Percentiles rank a stretch among this genome's conserved stretches.
phyloP scores from a whole-genome alignment of 352 stramenopile genomes.

The Phytophthora sp. region DNA sequence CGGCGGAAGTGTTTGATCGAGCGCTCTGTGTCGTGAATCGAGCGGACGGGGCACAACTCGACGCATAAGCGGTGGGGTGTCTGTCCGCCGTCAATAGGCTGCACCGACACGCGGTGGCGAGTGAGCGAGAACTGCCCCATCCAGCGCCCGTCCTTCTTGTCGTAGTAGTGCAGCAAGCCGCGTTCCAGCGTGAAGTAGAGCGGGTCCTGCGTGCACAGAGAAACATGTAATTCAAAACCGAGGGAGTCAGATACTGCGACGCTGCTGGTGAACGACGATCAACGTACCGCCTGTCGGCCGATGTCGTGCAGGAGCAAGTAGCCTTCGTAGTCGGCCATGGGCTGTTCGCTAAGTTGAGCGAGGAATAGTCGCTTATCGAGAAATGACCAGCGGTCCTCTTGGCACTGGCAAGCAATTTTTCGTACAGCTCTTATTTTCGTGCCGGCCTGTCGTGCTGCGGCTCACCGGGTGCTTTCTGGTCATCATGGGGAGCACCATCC shows the following conservation, averaged over 20 bases:
- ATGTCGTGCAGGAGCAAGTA: conserved; percentile 77
- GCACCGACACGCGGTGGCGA: conserved; percentile 65
- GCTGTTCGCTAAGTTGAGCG: conserved; percentile 8
- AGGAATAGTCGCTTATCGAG: conserved; percentile 14
- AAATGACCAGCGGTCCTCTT: conserved; percentile 18
- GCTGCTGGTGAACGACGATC: not conserved
- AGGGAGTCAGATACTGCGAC: conserved; percentile 3
- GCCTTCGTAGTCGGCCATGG: conserved; percentile 85
- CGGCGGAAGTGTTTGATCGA: conserved; percentile 70
- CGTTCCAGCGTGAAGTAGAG: conserved; percentile 81
- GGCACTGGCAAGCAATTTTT: conserved; percentile 18
- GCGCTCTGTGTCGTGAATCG: conserved; percentile 75
- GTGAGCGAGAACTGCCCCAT: conserved; percentile 79
- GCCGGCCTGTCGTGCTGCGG: conserved; percentile 12
- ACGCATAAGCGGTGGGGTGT: conserved; percentile 76
- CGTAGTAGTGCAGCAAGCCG: conserved; percentile 78
- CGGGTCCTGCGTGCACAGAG: conserved; percentile 58
- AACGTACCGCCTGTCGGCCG: conserved; percentile 45
- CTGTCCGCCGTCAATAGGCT: conserved; percentile 43
- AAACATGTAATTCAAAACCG: no score
- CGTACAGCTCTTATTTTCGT: conserved; percentile 18
- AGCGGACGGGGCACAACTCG: conserved; percentile 76
- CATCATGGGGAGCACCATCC: conserved; percentile 24
- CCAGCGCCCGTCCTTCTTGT: conserved; percentile 71
- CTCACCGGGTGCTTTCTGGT: conserved; percentile 26